A percentile compares a stretch with the other conserved stretches of the same genome.
phyloP scores from a whole-genome alignment of 2,329 filamentous ascomycete species.

The Penicillium verrucosum region DNA sequence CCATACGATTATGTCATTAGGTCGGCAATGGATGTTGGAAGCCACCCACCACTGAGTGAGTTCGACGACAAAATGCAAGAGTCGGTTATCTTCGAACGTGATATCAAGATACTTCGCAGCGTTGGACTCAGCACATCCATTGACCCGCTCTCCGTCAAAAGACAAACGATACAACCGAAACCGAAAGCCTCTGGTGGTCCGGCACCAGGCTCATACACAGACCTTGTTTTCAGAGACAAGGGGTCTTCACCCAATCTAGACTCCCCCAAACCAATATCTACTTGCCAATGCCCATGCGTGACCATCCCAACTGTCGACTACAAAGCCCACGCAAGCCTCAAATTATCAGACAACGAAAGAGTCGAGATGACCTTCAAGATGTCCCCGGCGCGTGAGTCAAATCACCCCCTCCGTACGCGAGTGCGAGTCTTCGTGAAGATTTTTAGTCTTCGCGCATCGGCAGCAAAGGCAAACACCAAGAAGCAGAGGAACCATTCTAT shows the following conservation, averaged over 20 bases:
- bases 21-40: background rate
- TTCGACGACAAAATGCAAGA: background rate
- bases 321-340: background rate
- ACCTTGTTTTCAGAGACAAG: background rate
- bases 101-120: background rate
- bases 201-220: no score
- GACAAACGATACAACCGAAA: background rate
- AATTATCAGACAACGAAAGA: background rate
- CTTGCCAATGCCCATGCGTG: background rate
- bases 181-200: background rate
- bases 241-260: background rate
- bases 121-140: background rate
- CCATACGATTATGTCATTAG: background rate
- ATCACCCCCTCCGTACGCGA: conserved; percentile 8
- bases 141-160: background rate
- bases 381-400: background rate
- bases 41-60: background rate
- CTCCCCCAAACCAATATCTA: background rate
- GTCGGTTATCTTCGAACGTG: background rate
- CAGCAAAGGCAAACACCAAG: background rate
- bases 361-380: conserved; percentile 15
- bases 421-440: conserved; percentile 14
- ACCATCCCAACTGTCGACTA: background rate
- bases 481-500: background rate
- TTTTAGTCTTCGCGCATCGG: conserved; percentile 12